Percentiles rank a stretch among this genome's conserved stretches.
Evolutionary conservation across 805 yeast species (phyloP).

Genomic region (Jamesozyma spencerorum): DNA sequence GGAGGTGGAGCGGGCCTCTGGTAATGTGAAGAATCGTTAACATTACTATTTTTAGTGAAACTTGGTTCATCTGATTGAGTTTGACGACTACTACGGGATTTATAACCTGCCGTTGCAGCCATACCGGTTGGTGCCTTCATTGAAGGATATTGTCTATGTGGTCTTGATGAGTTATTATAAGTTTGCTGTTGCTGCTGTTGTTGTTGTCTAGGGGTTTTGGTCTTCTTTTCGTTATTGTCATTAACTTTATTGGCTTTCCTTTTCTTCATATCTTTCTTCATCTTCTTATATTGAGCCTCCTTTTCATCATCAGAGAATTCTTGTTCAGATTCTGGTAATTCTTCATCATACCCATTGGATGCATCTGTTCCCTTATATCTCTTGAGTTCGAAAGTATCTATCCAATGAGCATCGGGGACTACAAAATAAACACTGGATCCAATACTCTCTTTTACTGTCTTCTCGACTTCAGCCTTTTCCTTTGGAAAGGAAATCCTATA

Average conservation of each 20-base stretch:
- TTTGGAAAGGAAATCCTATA: slow-evolving; percentile 58
- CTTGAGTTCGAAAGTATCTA: slow-evolving; percentile 64
- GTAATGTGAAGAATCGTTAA: not conserved
- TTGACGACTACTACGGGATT: slow-evolving; percentile 7
- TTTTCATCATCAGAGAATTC: slow-evolving; percentile 93
- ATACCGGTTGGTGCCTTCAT: slow-evolving; percentile 14
- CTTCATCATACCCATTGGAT: slow-evolving; percentile 90
- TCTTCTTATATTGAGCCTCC: slow-evolving; percentile 61
- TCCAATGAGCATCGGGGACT: slow-evolving; percentile 70
- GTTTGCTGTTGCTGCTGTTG: not conserved
- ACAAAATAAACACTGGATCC: slow-evolving; percentile 65
- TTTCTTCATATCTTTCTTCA: slow-evolving; percentile 52
- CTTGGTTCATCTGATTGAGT: not conserved
- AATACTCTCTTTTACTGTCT: slow-evolving; percentile 30
- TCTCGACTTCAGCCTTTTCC: slow-evolving; percentile 9
- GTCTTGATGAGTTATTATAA: not conserved
- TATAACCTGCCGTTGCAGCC: slow-evolving; percentile 7
- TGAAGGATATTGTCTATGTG: slow-evolving; percentile 1
- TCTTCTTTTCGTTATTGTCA: slow-evolving; percentile 6
- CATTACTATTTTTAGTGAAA: not conserved
- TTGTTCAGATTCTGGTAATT: slow-evolving; percentile 83
- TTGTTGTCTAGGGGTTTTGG: slow-evolving; percentile 4
- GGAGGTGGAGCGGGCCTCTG: slow-evolving; percentile 1
- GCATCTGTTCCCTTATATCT: slow-evolving; percentile 85
- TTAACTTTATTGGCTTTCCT: slow-evolving; percentile 29